A percentile compares a stretch with the other conserved stretches of the same genome.
phyloP scores from a whole-genome alignment of 768 basidiomycete genomes.

The Termitomyces sp. region DNA sequence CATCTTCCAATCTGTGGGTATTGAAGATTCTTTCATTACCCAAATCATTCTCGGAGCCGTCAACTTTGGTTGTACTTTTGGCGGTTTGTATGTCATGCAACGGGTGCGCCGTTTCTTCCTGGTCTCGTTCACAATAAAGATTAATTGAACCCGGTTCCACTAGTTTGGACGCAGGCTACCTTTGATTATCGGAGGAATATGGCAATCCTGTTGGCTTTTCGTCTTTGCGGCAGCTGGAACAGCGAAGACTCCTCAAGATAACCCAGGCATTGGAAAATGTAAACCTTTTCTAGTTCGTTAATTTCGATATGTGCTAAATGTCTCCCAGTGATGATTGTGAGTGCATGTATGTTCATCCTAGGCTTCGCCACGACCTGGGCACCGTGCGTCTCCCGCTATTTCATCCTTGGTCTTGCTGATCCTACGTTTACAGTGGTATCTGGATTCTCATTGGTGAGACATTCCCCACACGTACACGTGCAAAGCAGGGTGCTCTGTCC shows the following conservation, averaged over 20 bases:
- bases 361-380: constrained; percentile 74
- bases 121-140: not conserved
- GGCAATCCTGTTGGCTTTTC: constrained; percentile 72
- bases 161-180: constrained; percentile 66
- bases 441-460: constrained; percentile 82
- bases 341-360: constrained; percentile 68
- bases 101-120: constrained; percentile 33
- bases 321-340: constrained; percentile 56
- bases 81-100: constrained; percentile 74
- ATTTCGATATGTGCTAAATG: not conserved
- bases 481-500: constrained; percentile 68
- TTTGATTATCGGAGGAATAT: constrained; percentile 65
- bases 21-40: constrained; percentile 62
- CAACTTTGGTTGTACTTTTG: constrained; percentile 71
- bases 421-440: constrained; percentile 39
- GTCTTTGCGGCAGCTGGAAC: constrained; percentile 74
- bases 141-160: not conserved
- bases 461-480: constrained; percentile 69
- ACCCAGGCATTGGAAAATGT: constrained; percentile 55
- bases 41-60: constrained; percentile 77
- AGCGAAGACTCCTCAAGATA: constrained; percentile 47
- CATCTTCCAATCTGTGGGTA: constrained; percentile 65
- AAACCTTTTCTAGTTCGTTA: constrained; percentile 15
- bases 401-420: not conserved
- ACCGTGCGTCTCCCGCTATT: constrained; percentile 34